A percentile compares a stretch with the other conserved stretches of the same genome.
Conservation (phyloP, 1,284 basidiomycete genomes). For the Ceratobasidium theobromae region DNA sequence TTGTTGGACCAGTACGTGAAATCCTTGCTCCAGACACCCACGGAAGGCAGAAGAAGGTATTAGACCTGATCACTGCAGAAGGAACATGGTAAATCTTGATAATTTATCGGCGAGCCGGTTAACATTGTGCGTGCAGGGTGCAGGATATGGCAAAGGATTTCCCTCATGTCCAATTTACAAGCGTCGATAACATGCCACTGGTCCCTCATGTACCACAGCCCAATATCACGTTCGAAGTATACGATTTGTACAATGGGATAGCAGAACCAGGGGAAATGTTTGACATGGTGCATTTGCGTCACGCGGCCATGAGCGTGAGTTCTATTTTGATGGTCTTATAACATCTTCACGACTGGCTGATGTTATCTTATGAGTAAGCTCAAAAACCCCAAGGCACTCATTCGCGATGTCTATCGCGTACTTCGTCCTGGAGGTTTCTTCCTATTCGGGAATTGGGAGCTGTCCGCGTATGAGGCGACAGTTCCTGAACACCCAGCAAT, state of each 20-base stretch:
- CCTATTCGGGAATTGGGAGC: slow-evolving; percentile 27
- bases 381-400: slow-evolving; percentile 19
- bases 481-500: slow-evolving; percentile 4
- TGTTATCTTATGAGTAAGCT: not conserved
- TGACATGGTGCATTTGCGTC: slow-evolving; percentile 21
- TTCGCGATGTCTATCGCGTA: slow-evolving; percentile 20
- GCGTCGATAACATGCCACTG: not conserved
- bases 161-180: not conserved
- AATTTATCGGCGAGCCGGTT: not conserved
- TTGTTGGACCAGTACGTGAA: slow-evolving; percentile 10
- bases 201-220: not conserved
- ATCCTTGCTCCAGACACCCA: not conserved
- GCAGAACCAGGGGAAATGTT: not conserved
- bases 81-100: slow-evolving; percentile 2
- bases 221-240: not conserved
- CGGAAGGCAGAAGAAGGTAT: slow-evolving; percentile 6
- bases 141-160: not conserved
- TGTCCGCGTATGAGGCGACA: slow-evolving; percentile 21
- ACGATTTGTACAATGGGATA: slow-evolving; percentile 7
- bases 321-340: too few species aligned
- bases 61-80: slow-evolving; percentile 22
- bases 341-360: not conserved
- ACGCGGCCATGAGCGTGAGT: slow-evolving; percentile 24
- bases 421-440: slow-evolving; percentile 20
- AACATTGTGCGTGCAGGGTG: not conserved